Evolutionary conservation across 1,284 basidiomycete genomes (phyloP).

Genomic region (Boletus semigastroideus): DNA sequence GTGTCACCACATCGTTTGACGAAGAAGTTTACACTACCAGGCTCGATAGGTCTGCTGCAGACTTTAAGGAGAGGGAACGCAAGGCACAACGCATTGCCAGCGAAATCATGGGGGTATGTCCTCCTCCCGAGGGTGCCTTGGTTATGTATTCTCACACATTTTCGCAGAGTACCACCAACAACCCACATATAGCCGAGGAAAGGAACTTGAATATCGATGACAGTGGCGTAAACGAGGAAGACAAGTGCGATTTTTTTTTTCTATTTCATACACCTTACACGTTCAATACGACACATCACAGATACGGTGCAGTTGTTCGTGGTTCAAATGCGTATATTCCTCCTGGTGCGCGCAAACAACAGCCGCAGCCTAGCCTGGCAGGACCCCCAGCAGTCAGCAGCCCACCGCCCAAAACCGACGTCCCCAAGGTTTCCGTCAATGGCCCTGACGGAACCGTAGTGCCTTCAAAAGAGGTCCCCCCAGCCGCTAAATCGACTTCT

Average conservation of each 20-base stretch:
- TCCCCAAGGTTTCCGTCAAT: slow-evolving; percentile 72
- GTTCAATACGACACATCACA: slow-evolving; percentile 34
- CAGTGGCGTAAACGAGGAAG: slow-evolving; percentile 86
- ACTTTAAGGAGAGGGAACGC: slow-evolving; percentile 88
- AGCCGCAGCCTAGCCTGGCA: slow-evolving; percentile 21
- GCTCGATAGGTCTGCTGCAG: slow-evolving; percentile 81
- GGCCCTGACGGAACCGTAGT: slow-evolving; percentile 59
- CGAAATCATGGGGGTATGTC: slow-evolving; percentile 82
- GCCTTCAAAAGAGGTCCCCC: slow-evolving; percentile 39
- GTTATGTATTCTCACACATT: slow-evolving; percentile 5
- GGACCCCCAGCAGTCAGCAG: slow-evolving; percentile 32
- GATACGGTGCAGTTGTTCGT: slow-evolving; percentile 92
- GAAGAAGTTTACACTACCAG: slow-evolving; percentile 96
- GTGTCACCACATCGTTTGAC: slow-evolving; percentile 88
- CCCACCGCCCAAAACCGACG: slow-evolving; percentile 43
- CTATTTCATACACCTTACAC: slow-evolving; percentile 11
- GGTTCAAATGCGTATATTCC: slow-evolving; percentile 90
- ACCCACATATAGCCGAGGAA: slow-evolving; percentile 91
- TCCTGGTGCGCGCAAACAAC: slow-evolving; percentile 70
- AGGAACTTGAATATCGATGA: slow-evolving; percentile 71
- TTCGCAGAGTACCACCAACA: slow-evolving; percentile 63
- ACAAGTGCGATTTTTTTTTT: slow-evolving; percentile 63
- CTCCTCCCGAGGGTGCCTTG: neutral
- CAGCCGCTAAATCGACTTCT: slow-evolving; percentile 56
- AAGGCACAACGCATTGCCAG: slow-evolving; percentile 87